Conservation (phyloP, 2,329 filamentous ascomycete species). For the Penicillium sp. region DNA sequence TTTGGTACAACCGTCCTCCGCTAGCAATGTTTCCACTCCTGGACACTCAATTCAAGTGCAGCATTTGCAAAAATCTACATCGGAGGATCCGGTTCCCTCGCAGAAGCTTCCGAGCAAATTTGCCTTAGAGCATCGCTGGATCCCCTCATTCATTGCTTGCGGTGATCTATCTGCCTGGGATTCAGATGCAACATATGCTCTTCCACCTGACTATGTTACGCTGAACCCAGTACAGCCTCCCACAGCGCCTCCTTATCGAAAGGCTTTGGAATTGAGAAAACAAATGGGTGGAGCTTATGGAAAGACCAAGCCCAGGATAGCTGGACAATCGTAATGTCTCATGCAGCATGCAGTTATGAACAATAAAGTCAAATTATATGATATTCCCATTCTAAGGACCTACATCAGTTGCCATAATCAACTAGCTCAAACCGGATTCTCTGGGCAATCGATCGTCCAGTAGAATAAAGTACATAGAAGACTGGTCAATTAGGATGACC, state of each 20-base stretch:
- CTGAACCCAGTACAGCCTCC: slow-evolving; percentile 93
- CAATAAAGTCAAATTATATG: slow-evolving; percentile 16
- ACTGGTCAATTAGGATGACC: no score
- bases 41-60: slow-evolving; percentile 31
- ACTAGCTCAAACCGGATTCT: no score
- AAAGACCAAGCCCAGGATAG: slow-evolving; percentile 60
- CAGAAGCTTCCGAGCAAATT: slow-evolving; percentile 34
- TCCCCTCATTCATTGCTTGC: slow-evolving; percentile 95
- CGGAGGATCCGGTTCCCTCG: slow-evolving; percentile 22
- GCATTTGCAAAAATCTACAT: slow-evolving; percentile 45
- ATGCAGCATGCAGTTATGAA: slow-evolving; percentile 3
- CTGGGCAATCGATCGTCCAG: no score
- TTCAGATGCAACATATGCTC: slow-evolving; percentile 88
- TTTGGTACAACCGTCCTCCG: slow-evolving; percentile 7
- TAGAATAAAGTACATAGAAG: no score
- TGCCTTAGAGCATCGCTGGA: slow-evolving; percentile 67
- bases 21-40: slow-evolving; percentile 5
- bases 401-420: background rate
- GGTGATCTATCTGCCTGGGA: slow-evolving; percentile 94
- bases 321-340: slow-evolving; percentile 30
- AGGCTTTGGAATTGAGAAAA: slow-evolving; percentile 82
- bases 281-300: slow-evolving; percentile 75
- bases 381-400: slow-evolving; percentile 13
- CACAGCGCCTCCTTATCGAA: slow-evolving; percentile 92
- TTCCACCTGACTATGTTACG: slow-evolving; percentile 83